phyloP scores from a whole-genome alignment of 2,329 filamentous ascomycete species.

The Xylaria sp. region DNA sequence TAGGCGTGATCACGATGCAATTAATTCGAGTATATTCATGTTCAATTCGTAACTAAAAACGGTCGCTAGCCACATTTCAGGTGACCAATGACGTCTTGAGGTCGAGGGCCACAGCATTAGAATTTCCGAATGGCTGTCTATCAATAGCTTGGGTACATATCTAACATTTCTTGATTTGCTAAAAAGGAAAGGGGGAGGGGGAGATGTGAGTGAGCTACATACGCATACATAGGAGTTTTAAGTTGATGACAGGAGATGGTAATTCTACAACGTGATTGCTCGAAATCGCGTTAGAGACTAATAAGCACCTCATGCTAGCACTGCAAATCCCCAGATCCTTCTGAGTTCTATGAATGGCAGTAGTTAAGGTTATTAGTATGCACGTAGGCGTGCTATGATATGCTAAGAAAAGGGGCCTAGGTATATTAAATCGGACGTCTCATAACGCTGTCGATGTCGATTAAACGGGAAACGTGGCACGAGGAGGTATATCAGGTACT shows the following conservation, averaged over 20 bases:
- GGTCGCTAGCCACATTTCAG: not conserved
- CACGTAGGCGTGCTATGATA: not conserved
- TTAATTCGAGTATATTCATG: not conserved
- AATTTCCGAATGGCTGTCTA: constrained; percentile 5
- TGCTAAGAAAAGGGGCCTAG: not conserved
- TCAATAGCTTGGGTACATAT: constrained; percentile 23
- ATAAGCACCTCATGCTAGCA: constrained; percentile 7
- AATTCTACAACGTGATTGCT: constrained; percentile 27
- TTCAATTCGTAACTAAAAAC: not conserved
- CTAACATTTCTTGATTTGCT: not conserved
- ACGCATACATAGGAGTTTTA: constrained; percentile 16
- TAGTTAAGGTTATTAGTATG: constrained; percentile 18
- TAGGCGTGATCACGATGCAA: not conserved
- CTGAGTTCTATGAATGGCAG: constrained; percentile 10
- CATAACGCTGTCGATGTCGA: constrained; percentile 3
- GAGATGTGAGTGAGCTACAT: constrained; percentile 2
- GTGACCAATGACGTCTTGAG: not conserved
- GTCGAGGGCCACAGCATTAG: not conserved
- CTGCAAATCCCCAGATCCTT: constrained; percentile 25
- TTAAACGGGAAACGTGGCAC: constrained; percentile 4
- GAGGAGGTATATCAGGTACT: constrained; percentile 1
- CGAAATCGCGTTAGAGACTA: constrained; percentile 13
- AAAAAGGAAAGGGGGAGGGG: not conserved
- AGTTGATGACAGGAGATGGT: constrained; percentile 32
- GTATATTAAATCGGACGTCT: constrained; percentile 2